Conservation (phyloP, 176 grass and related monocot genomes). For the Thinopyrum elongatum region DNA sequence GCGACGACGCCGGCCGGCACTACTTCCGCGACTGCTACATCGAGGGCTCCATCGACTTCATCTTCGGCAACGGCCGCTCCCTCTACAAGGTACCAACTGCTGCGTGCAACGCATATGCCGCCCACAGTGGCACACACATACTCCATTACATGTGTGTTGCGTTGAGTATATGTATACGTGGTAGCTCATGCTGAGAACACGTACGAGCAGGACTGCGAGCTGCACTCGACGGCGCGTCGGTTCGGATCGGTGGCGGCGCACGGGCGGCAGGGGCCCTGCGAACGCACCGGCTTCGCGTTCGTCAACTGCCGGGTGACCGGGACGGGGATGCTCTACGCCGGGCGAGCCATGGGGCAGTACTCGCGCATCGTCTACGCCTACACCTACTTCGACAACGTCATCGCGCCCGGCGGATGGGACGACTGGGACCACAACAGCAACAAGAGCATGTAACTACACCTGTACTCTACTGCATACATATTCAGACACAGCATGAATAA, state of each 20-base stretch:
- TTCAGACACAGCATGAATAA: neutral
- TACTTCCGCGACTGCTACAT: slow-evolving; percentile 98
- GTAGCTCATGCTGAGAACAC: neutral
- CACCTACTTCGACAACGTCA: slow-evolving; percentile 91
- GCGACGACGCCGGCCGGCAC: slow-evolving; percentile 84
- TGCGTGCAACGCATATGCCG: too few species aligned
- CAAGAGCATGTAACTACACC: slow-evolving; percentile 68
- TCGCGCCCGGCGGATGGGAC: slow-evolving; percentile 89
- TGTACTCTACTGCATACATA: neutral
- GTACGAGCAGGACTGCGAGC: slow-evolving; percentile 57
- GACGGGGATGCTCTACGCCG: slow-evolving; percentile 72
- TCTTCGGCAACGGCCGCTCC: slow-evolving; percentile 95
- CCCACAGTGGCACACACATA: neutral
- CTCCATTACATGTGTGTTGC: too few species aligned
- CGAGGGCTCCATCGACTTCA: slow-evolving; percentile 96
- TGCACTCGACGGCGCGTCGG: slow-evolving; percentile 70
- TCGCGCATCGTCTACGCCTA: slow-evolving; percentile 94
- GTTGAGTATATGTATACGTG: neutral
- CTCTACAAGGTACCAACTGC: slow-evolving; percentile 68
- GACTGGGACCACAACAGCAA: slow-evolving; percentile 95
- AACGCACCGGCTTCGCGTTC: slow-evolving; percentile 88
- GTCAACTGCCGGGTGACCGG: slow-evolving; percentile 90
- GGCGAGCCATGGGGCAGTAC: slow-evolving; percentile 97
- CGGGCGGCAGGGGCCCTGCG: slow-evolving; percentile 66
- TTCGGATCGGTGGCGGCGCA: slow-evolving; percentile 85